These are phyloP conservation scores for Arxiozyma bovina DNA, from an alignment of 1,139 yeast genomes.

Conservation along the genomic window DNA sequence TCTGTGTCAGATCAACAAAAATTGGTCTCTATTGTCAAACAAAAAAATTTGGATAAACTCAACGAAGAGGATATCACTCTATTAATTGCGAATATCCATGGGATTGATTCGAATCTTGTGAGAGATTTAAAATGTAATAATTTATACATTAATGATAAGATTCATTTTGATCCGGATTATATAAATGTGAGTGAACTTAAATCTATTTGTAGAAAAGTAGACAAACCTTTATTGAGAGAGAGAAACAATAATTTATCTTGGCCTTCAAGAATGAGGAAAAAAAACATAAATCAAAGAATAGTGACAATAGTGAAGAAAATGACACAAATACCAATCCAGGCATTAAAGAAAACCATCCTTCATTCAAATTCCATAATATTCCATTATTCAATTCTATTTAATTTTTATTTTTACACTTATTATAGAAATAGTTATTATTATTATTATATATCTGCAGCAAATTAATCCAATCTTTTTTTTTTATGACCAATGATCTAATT, in stretches of 20 bases:
- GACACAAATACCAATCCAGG: neutral
- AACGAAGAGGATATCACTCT: constrained; percentile 2
- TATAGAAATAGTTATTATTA: neutral
- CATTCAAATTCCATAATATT: constrained; percentile 6
- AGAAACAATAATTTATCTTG: constrained; percentile 18
- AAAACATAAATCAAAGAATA: constrained; percentile 1
- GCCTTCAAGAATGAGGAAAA: constrained; percentile 20
- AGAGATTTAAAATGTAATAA: constrained; percentile 11
- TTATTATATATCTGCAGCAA: too few relatives aligned
- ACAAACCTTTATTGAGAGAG: constrained; percentile 17
- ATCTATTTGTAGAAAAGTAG: constrained; percentile 17
- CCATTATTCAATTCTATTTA: constrained; percentile 8
- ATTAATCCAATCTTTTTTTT: too few relatives aligned
- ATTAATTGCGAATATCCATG: constrained; percentile 17
- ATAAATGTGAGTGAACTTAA: constrained; percentile 14
- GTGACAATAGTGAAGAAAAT: neutral
- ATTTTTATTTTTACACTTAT: too few relatives aligned
- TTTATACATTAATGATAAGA: neutral
- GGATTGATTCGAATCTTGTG: constrained; percentile 19
- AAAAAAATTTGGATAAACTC: neutral
- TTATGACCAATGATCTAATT: too few relatives aligned
- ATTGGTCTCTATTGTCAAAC: constrained; percentile 3
- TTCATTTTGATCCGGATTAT: constrained; percentile 10
- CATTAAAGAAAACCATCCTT: neutral
- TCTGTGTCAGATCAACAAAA: neutral